Base-by-base conservation (phyloP, 2,329 filamentous ascomycete species). In the Colletotrichum destructivum region DNA sequence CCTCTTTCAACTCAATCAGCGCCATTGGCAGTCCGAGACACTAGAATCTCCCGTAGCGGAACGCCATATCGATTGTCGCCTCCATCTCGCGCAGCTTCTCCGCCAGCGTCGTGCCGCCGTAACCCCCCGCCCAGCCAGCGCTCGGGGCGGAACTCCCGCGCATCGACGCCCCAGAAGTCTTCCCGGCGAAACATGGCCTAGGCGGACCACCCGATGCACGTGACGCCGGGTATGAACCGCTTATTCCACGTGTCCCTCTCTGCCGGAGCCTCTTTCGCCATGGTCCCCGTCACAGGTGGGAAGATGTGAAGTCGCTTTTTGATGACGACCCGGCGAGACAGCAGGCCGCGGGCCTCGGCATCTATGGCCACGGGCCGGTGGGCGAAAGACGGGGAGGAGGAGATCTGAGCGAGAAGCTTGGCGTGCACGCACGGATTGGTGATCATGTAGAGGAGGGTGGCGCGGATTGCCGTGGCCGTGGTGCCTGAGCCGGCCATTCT, bases 401-500 rank as follows among this genome's bases (percentile, higher is more conserved):
- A 82, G 54, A 86, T 82, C 74, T 89, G 87, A 0, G 76, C 76
- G 6, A 84, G 83, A 0, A 91, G 79, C 3, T 79, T 84, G 4
- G 74, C 67, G 68, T 86, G 83, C 0, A 88, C 83, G 1, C 80
- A 80, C 0, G 86, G 85, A 31, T 83, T 85, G n/a, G 84, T 87
- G 26, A 86, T 83, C 66, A 90, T 77, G 26, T 26, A 23, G 26
- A 90, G 82, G 66, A 90, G 73, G 1, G 84, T 88, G 47, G 84
- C 81, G 2, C 89, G 85, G 12, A 91, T 84, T 2, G 84, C 84
- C 0, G 87, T 88, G 0, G 89, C 87, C 0, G 88, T 89, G 6
- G 88, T 90, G 71, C 91, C 89, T 0, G 87, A 88, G 4, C 89
- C 89, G 5, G 88, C 88, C 6, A 88, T 81, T 51, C 84, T 84